phyloP scores from a whole-genome alignment of 345 rosid genomes.

The Boechera stricta region DNA sequence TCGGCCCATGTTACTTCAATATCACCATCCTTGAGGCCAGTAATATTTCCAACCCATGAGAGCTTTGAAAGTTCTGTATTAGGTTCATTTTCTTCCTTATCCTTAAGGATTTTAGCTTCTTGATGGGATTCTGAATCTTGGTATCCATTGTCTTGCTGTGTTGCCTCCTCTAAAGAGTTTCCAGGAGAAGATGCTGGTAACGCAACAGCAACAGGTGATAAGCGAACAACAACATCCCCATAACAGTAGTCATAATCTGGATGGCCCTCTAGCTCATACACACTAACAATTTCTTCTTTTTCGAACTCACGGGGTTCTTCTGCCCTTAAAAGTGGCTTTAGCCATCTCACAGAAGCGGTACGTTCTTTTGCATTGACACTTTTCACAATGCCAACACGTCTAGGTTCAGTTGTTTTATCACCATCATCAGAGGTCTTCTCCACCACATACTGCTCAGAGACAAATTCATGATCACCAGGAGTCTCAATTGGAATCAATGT shows the following conservation, averaged over 20 bases:
- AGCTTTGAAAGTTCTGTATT: constrained; percentile 57
- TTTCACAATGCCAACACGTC: constrained; percentile 83
- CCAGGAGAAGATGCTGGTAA: constrained; percentile 46
- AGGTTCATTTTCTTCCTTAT: constrained; percentile 48
- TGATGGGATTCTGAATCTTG: constrained; percentile 44
- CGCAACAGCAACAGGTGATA: constrained; percentile 65
- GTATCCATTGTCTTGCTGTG: constrained; percentile 46
- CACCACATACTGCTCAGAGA: constrained; percentile 89
- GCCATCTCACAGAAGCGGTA: constrained; percentile 87
- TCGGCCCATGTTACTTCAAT: constrained; percentile 99
- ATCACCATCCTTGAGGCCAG: constrained; percentile 90
- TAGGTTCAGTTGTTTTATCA: constrained; percentile 65
- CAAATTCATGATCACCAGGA: constrained; percentile 98
- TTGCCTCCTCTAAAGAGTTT: constrained; percentile 48
- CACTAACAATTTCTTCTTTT: constrained; percentile 87
- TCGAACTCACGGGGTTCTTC: constrained; percentile 92
- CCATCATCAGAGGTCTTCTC: constrained; percentile 82
- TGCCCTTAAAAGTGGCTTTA: constrained; percentile 69
- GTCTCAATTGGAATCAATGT: constrained; percentile 87
- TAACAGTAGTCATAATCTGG: constrained; percentile 96
- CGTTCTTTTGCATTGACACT: constrained; percentile 94
- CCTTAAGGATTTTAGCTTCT: constrained; percentile 46
- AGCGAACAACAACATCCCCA: constrained; percentile 90
- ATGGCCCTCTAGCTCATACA: constrained; percentile 95
- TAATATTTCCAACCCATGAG: constrained; percentile 97